These are phyloP conservation scores for Prunus fruticosa DNA, from an alignment of 306 rosid species.

Conservation along the genomic window DNA sequence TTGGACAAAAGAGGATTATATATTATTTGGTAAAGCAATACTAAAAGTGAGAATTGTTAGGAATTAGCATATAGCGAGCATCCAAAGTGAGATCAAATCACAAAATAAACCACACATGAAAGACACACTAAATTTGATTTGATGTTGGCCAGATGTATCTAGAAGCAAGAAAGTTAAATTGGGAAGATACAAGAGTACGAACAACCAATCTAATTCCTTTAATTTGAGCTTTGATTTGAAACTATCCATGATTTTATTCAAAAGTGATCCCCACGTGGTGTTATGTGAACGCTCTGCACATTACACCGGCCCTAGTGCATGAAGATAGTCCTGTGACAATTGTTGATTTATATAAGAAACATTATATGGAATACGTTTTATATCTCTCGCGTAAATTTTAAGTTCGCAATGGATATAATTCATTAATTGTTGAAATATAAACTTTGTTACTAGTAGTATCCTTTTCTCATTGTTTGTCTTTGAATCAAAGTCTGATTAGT, in stretches of 20 bases:
- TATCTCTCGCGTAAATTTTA: too few species aligned
- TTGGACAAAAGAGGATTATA: background rate
- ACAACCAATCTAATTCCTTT: background rate
- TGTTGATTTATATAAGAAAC: too few species aligned
- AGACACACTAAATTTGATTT: background rate
- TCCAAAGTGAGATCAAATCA: background rate
- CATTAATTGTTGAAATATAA: background rate
- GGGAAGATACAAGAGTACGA: background rate
- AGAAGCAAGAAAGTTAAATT: background rate
- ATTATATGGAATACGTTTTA: too few species aligned
- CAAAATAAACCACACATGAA: background rate
- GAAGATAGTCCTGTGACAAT: too few species aligned
- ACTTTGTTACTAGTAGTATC: background rate
- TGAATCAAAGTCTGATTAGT: slow-evolving; percentile 52
- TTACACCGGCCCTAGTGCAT: too few species aligned
- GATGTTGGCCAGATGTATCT: background rate
- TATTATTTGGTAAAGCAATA: slow-evolving; percentile 10
- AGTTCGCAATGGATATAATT: too few species aligned
- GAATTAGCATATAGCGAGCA: background rate
- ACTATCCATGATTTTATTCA: background rate
- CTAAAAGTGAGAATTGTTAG: background rate
- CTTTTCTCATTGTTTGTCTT: slow-evolving; percentile 47
- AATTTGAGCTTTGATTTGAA: background rate
- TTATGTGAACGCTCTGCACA: too few species aligned
- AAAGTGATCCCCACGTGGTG: too few species aligned